Evolutionary conservation across 176 grass and related monocot genomes (phyloP).

Genomic region (Pharus latifolius): DNA sequence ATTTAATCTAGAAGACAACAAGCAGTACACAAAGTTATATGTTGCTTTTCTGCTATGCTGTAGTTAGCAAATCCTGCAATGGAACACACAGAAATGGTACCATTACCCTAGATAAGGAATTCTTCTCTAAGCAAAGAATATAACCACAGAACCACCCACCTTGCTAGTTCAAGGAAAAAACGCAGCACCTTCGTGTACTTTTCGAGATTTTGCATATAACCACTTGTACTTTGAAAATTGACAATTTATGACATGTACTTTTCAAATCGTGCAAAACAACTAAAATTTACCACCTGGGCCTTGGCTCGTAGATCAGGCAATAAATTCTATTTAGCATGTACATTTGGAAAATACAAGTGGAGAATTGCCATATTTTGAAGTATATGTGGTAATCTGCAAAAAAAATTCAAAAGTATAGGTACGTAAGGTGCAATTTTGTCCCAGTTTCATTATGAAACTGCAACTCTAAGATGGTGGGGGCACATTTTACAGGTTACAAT

Average conservation of each 20-base stretch:
- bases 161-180: neutral
- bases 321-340: neutral
- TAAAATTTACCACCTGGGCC: neutral
- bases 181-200: too few relatives aligned
- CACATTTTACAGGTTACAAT: neutral
- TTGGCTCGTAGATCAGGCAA: neutral
- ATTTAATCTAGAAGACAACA: slow-evolving; percentile 3
- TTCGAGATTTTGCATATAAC: neutral
- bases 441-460: neutral
- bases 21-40: neutral
- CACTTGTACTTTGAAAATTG: neutral
- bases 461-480: neutral
- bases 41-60: neutral
- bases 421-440: neutral
- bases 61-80: slow-evolving; percentile 4
- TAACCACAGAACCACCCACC: neutral
- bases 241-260: neutral
- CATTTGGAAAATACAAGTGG: neutral
- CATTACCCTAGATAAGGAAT: too few relatives aligned
- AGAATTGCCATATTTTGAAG: neutral
- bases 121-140: neutral
- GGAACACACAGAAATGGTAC: too few relatives aligned
- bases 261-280: neutral
- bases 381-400: neutral
- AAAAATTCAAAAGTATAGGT: neutral